These are phyloP conservation scores for Beauveria medogensis DNA, from an alignment of 2,329 filamentous ascomycete genomes.

Conservation along the genomic window DNA sequence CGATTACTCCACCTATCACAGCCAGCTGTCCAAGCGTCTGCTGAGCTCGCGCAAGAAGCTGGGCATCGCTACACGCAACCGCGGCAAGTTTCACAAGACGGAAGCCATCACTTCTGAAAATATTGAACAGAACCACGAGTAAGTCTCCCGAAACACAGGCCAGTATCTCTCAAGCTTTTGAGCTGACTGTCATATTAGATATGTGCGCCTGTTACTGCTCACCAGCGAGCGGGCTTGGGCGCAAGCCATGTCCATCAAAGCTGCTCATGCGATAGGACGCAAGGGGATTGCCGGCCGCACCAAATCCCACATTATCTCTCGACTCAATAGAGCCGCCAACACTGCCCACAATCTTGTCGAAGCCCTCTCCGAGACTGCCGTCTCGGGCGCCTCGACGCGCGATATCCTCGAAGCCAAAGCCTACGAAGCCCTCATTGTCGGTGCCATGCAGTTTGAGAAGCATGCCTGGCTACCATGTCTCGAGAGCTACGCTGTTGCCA, in stretches of 20 bases:
- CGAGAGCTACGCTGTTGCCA: slow-evolving; percentile 63
- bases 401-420: slow-evolving; percentile 81
- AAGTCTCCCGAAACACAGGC: slow-evolving; percentile 24
- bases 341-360: slow-evolving; percentile 60
- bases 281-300: slow-evolving; percentile 72
- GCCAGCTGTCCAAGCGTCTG: slow-evolving; percentile 70
- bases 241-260: slow-evolving; percentile 90
- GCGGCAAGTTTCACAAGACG: slow-evolving; percentile 75
- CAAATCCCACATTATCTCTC: slow-evolving; percentile 80
- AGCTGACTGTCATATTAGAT: slow-evolving; percentile 39
- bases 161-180: background rate
- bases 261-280: slow-evolving; percentile 68
- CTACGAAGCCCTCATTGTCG: slow-evolving; percentile 69
- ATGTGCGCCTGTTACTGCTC: slow-evolving; percentile 70
- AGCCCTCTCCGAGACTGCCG: slow-evolving; percentile 53
- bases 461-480: slow-evolving; percentile 77
- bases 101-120: slow-evolving; percentile 64
- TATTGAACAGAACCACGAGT: slow-evolving; percentile 69
- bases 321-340: slow-evolving; percentile 70
- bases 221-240: slow-evolving; percentile 90
- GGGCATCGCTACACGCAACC: slow-evolving; percentile 73
- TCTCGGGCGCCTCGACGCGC: slow-evolving; percentile 56
- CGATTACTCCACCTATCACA: slow-evolving; percentile 80
- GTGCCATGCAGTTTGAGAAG: slow-evolving; percentile 78
- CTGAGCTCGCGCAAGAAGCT: slow-evolving; percentile 80